Percentiles rank a stretch among this genome's conserved stretches.
Evolutionary conservation across 352 stramenopile genomes (phyloP).

Genomic region (Phytophthora kernoviae): DNA sequence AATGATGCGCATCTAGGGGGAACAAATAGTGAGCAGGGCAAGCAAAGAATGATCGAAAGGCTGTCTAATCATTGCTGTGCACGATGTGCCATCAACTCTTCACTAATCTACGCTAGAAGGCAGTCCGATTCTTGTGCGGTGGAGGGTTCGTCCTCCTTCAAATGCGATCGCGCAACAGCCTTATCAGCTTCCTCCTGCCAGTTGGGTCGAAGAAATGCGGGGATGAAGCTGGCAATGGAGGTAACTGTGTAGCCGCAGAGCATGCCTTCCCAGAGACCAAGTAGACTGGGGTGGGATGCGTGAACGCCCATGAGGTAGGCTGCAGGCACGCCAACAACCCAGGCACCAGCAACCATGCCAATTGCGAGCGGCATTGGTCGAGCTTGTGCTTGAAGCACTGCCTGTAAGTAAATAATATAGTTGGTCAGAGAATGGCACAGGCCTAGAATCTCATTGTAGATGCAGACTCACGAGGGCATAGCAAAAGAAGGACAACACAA

Average conservation of each 20-base stretch:
- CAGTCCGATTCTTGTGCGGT: slow-evolving; percentile 28
- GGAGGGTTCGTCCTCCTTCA: slow-evolving; percentile 32
- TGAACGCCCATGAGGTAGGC: slow-evolving; percentile 71
- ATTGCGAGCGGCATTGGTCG: slow-evolving; percentile 55
- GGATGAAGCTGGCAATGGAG: slow-evolving; percentile 58
- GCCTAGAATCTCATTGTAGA: too few relatives aligned
- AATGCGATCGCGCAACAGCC: slow-evolving; percentile 53
- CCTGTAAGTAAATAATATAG: slow-evolving; percentile 28
- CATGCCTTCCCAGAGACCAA: slow-evolving; percentile 75
- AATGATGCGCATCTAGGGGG: too few relatives aligned
- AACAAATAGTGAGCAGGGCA: too few relatives aligned
- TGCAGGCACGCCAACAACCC: slow-evolving; percentile 71
- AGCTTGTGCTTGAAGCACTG: slow-evolving; percentile 72
- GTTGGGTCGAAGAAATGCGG: slow-evolving; percentile 58
- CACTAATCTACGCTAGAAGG: slow-evolving; percentile 24
- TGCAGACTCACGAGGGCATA: slow-evolving; percentile 58
- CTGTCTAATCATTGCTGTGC: too few relatives aligned
- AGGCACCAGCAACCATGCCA: slow-evolving; percentile 65
- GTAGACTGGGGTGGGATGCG: slow-evolving; percentile 32
- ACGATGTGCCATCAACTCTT: too few relatives aligned
- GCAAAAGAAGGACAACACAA: slow-evolving; percentile 80
- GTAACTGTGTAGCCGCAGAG: slow-evolving; percentile 74
- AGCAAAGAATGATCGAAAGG: too few relatives aligned
- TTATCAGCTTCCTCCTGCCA: slow-evolving; percentile 61
- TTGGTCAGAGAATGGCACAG: background rate